phyloP scores from a whole-genome alignment of 805 yeast species.

The Candida hispaniensis region DNA sequence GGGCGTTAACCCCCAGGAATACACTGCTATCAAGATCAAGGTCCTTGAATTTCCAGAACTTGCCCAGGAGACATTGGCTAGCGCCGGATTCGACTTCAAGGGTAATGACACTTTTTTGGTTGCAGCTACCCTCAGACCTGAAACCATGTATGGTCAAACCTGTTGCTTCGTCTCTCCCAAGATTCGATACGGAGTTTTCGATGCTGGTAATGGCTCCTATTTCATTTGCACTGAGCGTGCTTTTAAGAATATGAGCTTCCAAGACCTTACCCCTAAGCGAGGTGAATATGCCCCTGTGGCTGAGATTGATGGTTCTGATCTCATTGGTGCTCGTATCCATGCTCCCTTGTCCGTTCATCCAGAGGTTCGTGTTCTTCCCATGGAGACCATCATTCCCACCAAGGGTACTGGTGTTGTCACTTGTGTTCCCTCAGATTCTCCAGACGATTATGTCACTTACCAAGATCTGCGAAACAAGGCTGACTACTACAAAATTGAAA shows the following conservation, averaged over 20 bases:
- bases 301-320: slow-evolving; percentile 53
- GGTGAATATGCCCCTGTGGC: slow-evolving; percentile 59
- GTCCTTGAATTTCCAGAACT: slow-evolving; percentile 52
- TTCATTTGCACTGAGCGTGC: slow-evolving; percentile 89
- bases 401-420: slow-evolving; percentile 98
- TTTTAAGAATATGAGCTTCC: slow-evolving; percentile 94
- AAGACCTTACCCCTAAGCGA: slow-evolving; percentile 80
- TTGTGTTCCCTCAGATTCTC: slow-evolving; percentile 98
- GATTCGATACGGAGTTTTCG: slow-evolving; percentile 82
- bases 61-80: slow-evolving; percentile 36
- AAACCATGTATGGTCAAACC: slow-evolving; percentile 98
- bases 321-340: slow-evolving; percentile 76
- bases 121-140: slow-evolving; percentile 97
- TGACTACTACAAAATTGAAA: slow-evolving; percentile 74
- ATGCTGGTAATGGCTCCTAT: slow-evolving; percentile 63
- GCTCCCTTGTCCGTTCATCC: slow-evolving; percentile 72
- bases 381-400: slow-evolving; percentile 90
- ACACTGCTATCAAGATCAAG: slow-evolving; percentile 82
- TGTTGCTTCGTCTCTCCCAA: slow-evolving; percentile 97
- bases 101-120: slow-evolving; percentile 67
- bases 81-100: slow-evolving; percentile 33
- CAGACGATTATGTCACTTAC: slow-evolving; percentile 88
- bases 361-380: slow-evolving; percentile 77
- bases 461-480: slow-evolving; percentile 79
- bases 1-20: slow-evolving; percentile 95